Percentiles rank a stretch among this genome's conserved stretches.
phyloP scores from a whole-genome alignment of 1,284 basidiomycete species.

The Grifola frondosa region DNA sequence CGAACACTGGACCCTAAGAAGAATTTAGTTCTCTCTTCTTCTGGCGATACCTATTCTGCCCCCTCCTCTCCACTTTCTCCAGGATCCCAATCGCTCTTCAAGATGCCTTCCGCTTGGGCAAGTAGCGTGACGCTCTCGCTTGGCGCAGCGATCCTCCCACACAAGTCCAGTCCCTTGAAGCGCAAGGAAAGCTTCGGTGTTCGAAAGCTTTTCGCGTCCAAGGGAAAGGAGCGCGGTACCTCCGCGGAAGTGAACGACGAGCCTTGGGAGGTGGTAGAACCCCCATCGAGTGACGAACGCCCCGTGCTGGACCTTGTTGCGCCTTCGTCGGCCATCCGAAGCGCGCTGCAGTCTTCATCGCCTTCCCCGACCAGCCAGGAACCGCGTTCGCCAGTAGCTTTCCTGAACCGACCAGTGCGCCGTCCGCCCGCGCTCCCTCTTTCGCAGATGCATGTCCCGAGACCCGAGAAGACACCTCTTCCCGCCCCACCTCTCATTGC shows the following conservation, averaged over 20 bases:
- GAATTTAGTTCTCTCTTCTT: slow-evolving; percentile 5
- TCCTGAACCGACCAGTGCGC: slow-evolving; percentile 26
- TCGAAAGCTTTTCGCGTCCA: slow-evolving; percentile 30
- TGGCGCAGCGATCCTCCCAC: slow-evolving; percentile 15
- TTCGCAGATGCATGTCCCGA: too few relatives aligned
- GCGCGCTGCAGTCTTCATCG: slow-evolving; percentile 13
- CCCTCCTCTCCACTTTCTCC: slow-evolving; percentile 23
- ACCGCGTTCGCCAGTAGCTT: slow-evolving; percentile 16
- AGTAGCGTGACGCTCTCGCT: slow-evolving; percentile 29
- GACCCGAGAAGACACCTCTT: too few relatives aligned
- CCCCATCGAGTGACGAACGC: not conserved
- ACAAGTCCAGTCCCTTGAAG: slow-evolving; percentile 19
- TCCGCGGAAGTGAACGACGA: slow-evolving; percentile 19
- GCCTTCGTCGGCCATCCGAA: slow-evolving; percentile 1
- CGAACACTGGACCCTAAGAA: slow-evolving; percentile 8
- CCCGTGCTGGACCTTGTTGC: not conserved
- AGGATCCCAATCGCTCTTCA: slow-evolving; percentile 19
- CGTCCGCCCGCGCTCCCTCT: slow-evolving; percentile 7
- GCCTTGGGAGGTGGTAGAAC: slow-evolving; percentile 28
- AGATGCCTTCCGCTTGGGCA: slow-evolving; percentile 24
- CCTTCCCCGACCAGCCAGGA: slow-evolving; percentile 10
- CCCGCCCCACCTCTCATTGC: too few relatives aligned
- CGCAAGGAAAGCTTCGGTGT: slow-evolving; percentile 32
- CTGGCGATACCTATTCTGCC: slow-evolving; percentile 14
- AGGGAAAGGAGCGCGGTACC: slow-evolving; percentile 30